A percentile compares a stretch with the other conserved stretches of the same genome.
Conservation (phyloP, 208 protist species). For the Angomonas desouzai region DNA sequence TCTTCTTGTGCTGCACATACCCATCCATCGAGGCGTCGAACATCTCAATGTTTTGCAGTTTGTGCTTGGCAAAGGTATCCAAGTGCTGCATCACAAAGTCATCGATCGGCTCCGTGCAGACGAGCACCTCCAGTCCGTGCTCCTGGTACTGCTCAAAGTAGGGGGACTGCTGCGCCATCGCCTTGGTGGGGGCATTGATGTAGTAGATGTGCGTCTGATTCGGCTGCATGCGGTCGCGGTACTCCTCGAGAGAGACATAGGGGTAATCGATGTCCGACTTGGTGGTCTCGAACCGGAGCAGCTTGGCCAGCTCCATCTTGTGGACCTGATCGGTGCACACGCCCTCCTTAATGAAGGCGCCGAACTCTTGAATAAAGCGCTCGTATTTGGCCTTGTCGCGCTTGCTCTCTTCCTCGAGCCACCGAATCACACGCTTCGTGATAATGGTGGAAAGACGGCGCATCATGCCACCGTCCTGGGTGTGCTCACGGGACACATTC, state of each 20-base stretch:
- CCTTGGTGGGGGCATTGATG: conserved; percentile 83
- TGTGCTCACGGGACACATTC: conserved; percentile 97
- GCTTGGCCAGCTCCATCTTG: conserved; percentile 92
- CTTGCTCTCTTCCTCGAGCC: conserved; percentile 90
- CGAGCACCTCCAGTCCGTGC: conserved; percentile 93
- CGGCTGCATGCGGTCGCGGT: conserved; percentile 93
- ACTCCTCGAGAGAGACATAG: conserved; percentile 93
- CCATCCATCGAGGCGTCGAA: conserved; percentile 85
- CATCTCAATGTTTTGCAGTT: conserved; percentile 92
- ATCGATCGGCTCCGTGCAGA: conserved; percentile 92
- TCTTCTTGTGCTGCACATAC: conserved; percentile 89
- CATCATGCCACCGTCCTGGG: conserved; percentile 96
- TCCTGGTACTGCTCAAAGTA: conserved; percentile 97
- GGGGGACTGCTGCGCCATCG: conserved; percentile 88
- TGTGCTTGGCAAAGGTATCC: conserved; percentile 91
- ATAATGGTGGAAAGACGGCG: conserved; percentile 89
- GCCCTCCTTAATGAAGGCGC: conserved; percentile 96
- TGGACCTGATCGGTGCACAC: conserved; percentile 93
- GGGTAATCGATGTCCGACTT: conserved; percentile 70
- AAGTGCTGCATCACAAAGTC: conserved; percentile 96
- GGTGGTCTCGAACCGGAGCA: conserved; percentile 92
- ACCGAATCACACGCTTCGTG: conserved; percentile 90
- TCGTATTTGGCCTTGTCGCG: conserved; percentile 90
- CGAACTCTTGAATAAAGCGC: conserved; percentile 93
- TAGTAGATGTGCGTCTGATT: conserved; percentile 97